Evolutionary conservation across 495 filamentous ascomycete genomes (phyloP).

Genomic region (Tetracladium setigerum): DNA sequence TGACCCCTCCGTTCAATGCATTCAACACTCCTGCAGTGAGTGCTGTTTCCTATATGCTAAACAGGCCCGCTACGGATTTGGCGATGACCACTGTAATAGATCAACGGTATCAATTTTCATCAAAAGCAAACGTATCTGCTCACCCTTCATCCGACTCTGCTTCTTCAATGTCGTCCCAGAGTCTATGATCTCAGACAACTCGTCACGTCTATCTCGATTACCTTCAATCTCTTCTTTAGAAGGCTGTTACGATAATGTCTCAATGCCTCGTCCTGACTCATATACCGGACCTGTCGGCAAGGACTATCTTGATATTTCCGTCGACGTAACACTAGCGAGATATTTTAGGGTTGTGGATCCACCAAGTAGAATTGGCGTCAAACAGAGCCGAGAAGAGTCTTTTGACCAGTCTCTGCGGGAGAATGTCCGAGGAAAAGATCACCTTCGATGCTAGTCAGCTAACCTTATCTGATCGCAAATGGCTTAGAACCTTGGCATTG

Average conservation of each 20-base stretch:
- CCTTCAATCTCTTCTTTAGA: constrained; percentile 59
- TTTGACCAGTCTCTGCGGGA: constrained; percentile 58
- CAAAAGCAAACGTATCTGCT: constrained; percentile 45
- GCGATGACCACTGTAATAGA: constrained; percentile 70
- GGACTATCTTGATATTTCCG: constrained; percentile 40
- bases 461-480: constrained; percentile 28
- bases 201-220: constrained; percentile 53
- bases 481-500: constrained; percentile 12
- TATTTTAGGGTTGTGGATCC: constrained; percentile 12
- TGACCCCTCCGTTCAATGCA: constrained; percentile 63
- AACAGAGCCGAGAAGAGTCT: constrained; percentile 60
- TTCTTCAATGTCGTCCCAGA: constrained; percentile 76
- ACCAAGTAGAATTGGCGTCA: constrained; percentile 31
- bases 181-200: constrained; percentile 79
- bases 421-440: constrained; percentile 55
- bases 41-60: constrained; percentile 44
- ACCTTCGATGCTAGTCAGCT: constrained; percentile 15
- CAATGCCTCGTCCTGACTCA: constrained; percentile 52
- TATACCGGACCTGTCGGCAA: constrained; percentile 41
- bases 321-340: constrained; percentile 35
- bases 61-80: constrained; percentile 59
- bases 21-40: constrained; percentile 83
- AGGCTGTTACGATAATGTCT: constrained; percentile 39
- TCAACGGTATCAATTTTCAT: constrained; percentile 35
- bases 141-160: constrained; percentile 66